Base-by-base conservation (phyloP, 2,329 filamentous ascomycete genomes). In the Clarireedia hainanense region DNA sequence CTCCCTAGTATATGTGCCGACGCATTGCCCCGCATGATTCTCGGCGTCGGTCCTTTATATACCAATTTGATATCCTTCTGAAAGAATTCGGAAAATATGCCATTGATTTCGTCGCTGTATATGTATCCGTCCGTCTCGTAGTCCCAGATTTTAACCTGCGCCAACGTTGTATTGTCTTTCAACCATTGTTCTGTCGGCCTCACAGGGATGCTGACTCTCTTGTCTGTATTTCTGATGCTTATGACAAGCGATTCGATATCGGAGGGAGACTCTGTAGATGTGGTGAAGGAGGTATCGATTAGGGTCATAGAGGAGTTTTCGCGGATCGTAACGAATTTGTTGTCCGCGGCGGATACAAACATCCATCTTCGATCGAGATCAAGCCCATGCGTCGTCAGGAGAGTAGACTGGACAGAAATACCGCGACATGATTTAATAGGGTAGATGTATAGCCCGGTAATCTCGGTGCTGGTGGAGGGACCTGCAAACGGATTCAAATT, bases 341-440 rank as follows among this genome's bases (percentile, higher is more conserved):
- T 58, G n/a, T 55, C 43, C 12, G 72, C 73, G 15, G 75, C 70
- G 2, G 75, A 74, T 36, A 84, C 74, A 68, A 85, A 81, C 83
- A 86, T 86, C 82, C 83, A 86, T 60, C 80, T 77, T 6, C 83
- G 74, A 65, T 86, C 83, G 12, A 85, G 72, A 46, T 82, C 79
- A 10, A 86, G 73, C 0, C 83, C 83, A 3, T 80, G 76, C 47
- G 74, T 75, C 36, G 77, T 72, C 1, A 86, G 71, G 4, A 70
- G 73, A 2, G 79, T 75, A 2, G 73, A 75, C 15, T 75, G 67
- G 9, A 85, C 71, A 42, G 76, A 72, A 61, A 86, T 74, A 9
- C 83, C 83, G 47, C 83, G 80, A 62, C 83, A 86, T 58, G 82
- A 85, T 65, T 86, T 86, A 64, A 86, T 80, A 12, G 83, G 83